Base-by-base conservation (phyloP, 495 filamentous ascomycete genomes). In the Aspergillus sclerotioniger region DNA sequence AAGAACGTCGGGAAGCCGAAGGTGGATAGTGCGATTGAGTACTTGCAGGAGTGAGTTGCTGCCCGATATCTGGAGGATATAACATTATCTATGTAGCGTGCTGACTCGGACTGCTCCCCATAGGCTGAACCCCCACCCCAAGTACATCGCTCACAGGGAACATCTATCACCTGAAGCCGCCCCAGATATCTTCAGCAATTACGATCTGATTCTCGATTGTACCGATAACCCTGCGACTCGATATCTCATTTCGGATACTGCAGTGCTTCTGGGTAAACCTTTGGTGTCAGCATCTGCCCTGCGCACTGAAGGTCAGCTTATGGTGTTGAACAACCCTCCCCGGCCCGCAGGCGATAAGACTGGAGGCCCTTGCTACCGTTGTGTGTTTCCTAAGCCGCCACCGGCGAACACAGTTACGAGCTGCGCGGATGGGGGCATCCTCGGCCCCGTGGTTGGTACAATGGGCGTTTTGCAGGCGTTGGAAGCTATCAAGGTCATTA, bases 401-500 rank as follows among this genome's bases (percentile, higher is more conserved):
- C 90, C 92, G 6, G 80, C 90, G 0, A 86, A 86, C 39, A 89
- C 81, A 45, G 84, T 96, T 2, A 76, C 88, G 3, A 88, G 84
- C 54, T 98, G 94, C 68, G 90, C 92, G 13, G 94, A 98, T 65
- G 91, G 90, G 1, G 94, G 94, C 3, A 90, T 98, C 41, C 59
- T 98, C 8, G 94, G 94, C 0, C 90, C 94, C 0, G 93, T 96
- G 0, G 94, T 98, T 0, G 94, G 94, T 1, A 82, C 88, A 9
- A 96, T 98, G 92, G 94, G 94, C 5, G 87, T 96, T 3, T 72
- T 96, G 41, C 92, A 96, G 73, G 94, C 94, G 0, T 75, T 92
- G 32, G 91, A 97, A 71, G 85, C 92, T 7, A 87, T 98, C 65
- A 96, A 96, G 65, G 67, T 97, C 3, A 76, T 98, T 17, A 78